phyloP scores from a whole-genome alignment of 2,329 filamentous ascomycete species.

The Fusarium compactum region DNA sequence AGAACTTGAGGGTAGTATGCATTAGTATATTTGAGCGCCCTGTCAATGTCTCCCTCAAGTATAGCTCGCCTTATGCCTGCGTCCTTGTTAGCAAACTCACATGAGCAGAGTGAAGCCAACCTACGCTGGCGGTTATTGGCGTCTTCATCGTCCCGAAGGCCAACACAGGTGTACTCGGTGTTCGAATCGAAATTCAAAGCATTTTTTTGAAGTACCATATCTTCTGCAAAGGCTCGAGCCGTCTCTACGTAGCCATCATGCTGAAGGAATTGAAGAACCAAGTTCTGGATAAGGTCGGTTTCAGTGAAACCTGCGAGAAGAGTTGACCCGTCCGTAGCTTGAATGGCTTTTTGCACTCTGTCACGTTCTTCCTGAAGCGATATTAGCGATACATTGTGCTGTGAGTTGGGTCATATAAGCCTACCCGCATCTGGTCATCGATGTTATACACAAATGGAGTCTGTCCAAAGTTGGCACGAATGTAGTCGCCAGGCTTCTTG shows the following conservation, averaged over 20 bases:
- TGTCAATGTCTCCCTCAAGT: constrained; percentile 91
- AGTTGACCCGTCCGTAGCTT: constrained; percentile 65
- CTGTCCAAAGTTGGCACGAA: constrained; percentile 76
- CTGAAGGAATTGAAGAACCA: constrained; percentile 87
- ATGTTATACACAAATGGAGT: constrained; percentile 91
- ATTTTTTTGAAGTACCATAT: constrained; percentile 79
- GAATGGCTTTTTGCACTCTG: constrained; percentile 71
- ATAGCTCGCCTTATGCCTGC: constrained; percentile 87
- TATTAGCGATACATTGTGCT: constrained; percentile 25
- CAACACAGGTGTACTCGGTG: constrained; percentile 66
- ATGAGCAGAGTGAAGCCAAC: constrained; percentile 45
- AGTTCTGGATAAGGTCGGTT: constrained; percentile 81
- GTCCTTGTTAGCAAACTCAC: constrained; percentile 28
- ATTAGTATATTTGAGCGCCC: constrained; percentile 84
- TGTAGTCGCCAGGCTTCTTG: constrained; percentile 72
- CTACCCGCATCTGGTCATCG: constrained; percentile 82
- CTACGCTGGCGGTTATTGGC: constrained; percentile 87
- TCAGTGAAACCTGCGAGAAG: constrained; percentile 77
- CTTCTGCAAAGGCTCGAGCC: constrained; percentile 85
- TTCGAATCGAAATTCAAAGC: constrained; percentile 72
- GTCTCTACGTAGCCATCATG: constrained; percentile 98
- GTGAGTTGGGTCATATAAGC: constrained; percentile 40
- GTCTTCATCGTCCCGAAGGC: constrained; percentile 84
- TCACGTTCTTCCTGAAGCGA: constrained; percentile 67
- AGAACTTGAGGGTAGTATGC: constrained; percentile 85